Percentiles rank a stretch among this genome's conserved stretches.
Evolutionary conservation across 2,329 filamentous ascomycete genomes (phyloP).

Genomic region (Fusarium piperis): DNA sequence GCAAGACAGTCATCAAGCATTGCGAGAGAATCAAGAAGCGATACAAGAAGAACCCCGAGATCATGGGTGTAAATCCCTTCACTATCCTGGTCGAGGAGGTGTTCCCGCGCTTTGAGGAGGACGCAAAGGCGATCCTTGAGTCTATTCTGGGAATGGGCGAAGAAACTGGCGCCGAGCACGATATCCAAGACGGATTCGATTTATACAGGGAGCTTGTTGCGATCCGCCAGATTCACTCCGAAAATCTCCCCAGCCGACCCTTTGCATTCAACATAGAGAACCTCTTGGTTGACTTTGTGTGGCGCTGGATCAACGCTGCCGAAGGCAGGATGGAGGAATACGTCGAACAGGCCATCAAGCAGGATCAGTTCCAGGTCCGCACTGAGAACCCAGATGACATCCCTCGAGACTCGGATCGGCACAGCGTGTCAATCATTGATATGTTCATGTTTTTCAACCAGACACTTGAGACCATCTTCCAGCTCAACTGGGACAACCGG

Average conservation of each 20-base stretch:
- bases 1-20: conserved; percentile 84
- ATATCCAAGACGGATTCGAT: conserved; percentile 92
- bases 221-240: conserved; percentile 82
- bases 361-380: conserved; percentile 85
- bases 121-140: conserved; percentile 85
- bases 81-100: conserved; percentile 83
- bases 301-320: conserved; percentile 89
- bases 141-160: conserved; percentile 80
- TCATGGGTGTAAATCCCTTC: conserved; percentile 76
- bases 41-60: conserved; percentile 86
- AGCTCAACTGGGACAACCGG: conserved; percentile 92
- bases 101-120: conserved; percentile 89
- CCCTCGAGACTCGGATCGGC: conserved; percentile 81
- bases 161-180: conserved; percentile 76
- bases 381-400: conserved; percentile 69
- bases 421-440: conserved; percentile 93
- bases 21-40: conserved; percentile 92
- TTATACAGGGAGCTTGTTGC: conserved; percentile 89
- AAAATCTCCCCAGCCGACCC: conserved; percentile 74
- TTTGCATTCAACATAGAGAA: conserved; percentile 92
- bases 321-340: conserved; percentile 83
- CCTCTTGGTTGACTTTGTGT: conserved; percentile 89
- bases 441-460: conserved; percentile 95
- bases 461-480: conserved; percentile 84
- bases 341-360: conserved; percentile 90